A percentile compares a stretch with the other conserved stretches of the same genome.
Evolutionary conservation across 2,329 filamentous ascomycete genomes (phyloP).

Genomic region (Alternaria ventricosa): DNA sequence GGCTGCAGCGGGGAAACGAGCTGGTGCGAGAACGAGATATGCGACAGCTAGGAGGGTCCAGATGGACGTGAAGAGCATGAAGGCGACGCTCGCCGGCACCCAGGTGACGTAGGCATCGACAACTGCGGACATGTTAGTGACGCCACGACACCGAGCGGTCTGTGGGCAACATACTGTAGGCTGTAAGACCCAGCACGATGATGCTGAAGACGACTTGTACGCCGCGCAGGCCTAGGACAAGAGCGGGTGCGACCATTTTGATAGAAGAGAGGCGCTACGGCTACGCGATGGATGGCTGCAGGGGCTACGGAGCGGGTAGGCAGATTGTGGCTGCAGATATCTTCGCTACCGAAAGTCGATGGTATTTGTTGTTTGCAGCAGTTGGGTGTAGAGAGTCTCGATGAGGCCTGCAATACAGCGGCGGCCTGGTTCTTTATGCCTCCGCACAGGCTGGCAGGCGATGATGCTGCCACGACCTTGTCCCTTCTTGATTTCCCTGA

Average conservation of each 20-base stretch:
- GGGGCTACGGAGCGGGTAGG: slow-evolving; percentile 2
- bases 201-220: slow-evolving; percentile 73
- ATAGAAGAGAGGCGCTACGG: neutral
- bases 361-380: neutral
- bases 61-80: slow-evolving; percentile 79
- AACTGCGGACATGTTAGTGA: slow-evolving; percentile 38
- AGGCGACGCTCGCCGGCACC: slow-evolving; percentile 68
- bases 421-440: slow-evolving; percentile 25
- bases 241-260: slow-evolving; percentile 32
- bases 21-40: slow-evolving; percentile 74
- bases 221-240: slow-evolving; percentile 69
- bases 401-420: neutral
- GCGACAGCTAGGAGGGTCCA: slow-evolving; percentile 74
- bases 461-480: slow-evolving; percentile 29
- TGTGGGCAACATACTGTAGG: slow-evolving; percentile 66
- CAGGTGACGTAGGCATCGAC: slow-evolving; percentile 57
- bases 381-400: neutral
- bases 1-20: slow-evolving; percentile 64
- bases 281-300: slow-evolving; percentile 1
- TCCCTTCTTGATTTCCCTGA: slow-evolving; percentile 8
- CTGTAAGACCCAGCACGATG: slow-evolving; percentile 78
- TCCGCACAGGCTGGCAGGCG: slow-evolving; percentile 8
- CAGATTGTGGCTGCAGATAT: slow-evolving; percentile 2
- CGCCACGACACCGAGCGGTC: neutral
- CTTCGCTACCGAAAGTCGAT: neutral